phyloP scores from a whole-genome alignment of 1,139 yeast species.

The Pichia sp. region DNA sequence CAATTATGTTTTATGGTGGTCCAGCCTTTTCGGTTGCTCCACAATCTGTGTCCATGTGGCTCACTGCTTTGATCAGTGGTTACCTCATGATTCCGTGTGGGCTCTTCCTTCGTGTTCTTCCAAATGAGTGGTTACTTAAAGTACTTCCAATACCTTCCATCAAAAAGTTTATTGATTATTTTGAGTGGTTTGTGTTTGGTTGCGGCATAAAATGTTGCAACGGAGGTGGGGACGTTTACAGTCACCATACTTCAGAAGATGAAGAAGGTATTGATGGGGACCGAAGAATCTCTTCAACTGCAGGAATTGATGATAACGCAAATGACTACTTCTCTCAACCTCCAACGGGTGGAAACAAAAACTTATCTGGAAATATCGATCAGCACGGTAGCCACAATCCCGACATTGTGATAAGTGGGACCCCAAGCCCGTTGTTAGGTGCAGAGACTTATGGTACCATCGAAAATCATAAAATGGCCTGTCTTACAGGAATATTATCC shows the following conservation, averaged over 20 bases:
- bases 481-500: background rate
- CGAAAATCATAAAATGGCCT: constrained; percentile 13
- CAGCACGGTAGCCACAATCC: background rate
- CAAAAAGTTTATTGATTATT: constrained; percentile 44
- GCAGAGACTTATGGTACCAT: background rate
- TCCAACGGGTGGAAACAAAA: background rate
- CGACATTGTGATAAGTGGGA: constrained; percentile 5
- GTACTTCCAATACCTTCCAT: constrained; percentile 65
- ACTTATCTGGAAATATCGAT: background rate
- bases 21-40: constrained; percentile 82
- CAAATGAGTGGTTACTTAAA: constrained; percentile 70
- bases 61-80: constrained; percentile 80
- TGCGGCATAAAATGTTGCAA: constrained; percentile 15
- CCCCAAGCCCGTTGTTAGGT: constrained; percentile 16
- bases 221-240: background rate
- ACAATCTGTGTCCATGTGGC: constrained; percentile 88
- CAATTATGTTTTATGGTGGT: constrained; percentile 96
- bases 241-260: background rate
- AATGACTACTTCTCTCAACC: background rate
- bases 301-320: background rate
- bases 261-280: constrained; percentile 7
- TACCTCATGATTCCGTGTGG: constrained; percentile 80
- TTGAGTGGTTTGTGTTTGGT: constrained; percentile 44
- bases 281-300: background rate
- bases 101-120: constrained; percentile 65